Conservation (phyloP, 495 filamentous ascomycete species). For the Viridothelium virens region DNA sequence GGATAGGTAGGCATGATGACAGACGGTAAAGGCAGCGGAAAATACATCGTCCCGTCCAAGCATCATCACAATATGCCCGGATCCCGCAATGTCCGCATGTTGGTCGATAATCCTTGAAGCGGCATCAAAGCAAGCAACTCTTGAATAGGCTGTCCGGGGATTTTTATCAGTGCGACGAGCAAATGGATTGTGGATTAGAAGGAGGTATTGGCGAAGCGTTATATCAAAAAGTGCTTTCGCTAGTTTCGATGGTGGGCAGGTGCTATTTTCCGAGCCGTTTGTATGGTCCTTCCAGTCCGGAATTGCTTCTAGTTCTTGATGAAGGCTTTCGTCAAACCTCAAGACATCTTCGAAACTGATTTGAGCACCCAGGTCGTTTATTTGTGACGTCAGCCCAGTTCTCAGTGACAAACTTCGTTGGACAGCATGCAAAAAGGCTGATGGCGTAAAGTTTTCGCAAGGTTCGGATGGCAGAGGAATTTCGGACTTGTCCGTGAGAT, state of each 20-base stretch:
- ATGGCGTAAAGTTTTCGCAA: conserved; percentile 14
- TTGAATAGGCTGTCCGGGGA: conserved; percentile 17
- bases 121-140: conserved; percentile 19
- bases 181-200: conserved; percentile 22
- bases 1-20: conserved; percentile 13
- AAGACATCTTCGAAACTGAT: conserved; percentile 24
- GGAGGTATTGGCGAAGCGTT: conserved; percentile 23
- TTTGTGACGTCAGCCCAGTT: conserved; percentile 17
- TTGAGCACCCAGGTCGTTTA: conserved; percentile 23
- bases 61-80: conserved; percentile 15
- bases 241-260: neutral
- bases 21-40: conserved; percentile 22
- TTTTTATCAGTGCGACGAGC: conserved; percentile 20
- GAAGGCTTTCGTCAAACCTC: conserved; percentile 22
- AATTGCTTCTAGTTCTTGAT: conserved; percentile 18
- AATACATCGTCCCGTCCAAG: conserved; percentile 20
- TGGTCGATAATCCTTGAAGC: conserved; percentile 18
- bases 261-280: neutral
- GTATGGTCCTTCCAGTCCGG: conserved; percentile 17
- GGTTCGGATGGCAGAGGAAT: conserved; percentile 11
- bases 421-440: conserved; percentile 17
- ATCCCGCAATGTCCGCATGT: conserved; percentile 12
- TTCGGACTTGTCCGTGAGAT: conserved; percentile 14
- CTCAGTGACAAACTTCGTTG: conserved; percentile 19
- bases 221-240: conserved; percentile 17